Base-by-base conservation (phyloP, 1,139 yeast genomes). In the Candida freyschussii region DNA sequence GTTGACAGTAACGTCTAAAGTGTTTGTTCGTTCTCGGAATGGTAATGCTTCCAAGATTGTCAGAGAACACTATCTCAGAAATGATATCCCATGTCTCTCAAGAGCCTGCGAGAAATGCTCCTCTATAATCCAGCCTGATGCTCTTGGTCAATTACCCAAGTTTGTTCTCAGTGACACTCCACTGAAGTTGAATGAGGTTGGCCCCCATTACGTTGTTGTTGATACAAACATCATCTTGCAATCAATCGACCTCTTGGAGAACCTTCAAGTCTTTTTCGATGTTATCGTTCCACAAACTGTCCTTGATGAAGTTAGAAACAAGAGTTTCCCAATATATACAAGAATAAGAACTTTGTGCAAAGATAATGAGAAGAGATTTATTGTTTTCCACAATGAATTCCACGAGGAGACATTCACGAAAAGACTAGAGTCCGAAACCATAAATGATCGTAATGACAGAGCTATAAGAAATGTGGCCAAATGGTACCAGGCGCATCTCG, bases 211-310 rank as follows among this genome's bases (percentile, higher is more conserved):
- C 52, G 64, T 83, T 13, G 77, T 93, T 1, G 61, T 91, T 12
- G 98, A 93, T 55, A 86, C 98, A 2, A 89, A 91, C 54, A 80
- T 91, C 41, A 82, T 86, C 3, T 65, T 91, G 39, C 85, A 81
- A 54, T 94, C 95, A 7, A 89, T 93, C 43, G 98, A 91, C 57
- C 62, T 91, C 43, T 63, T 93, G 41, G 99, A 93, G 56, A 80
- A 78, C 52, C 68, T 69, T 23, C 71, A 74, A 28, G 80, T 85
- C 37, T 86, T 93, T 53, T 80, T 72, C 52, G 97, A 93, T 60
- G 95, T 89, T 15, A 80, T 93, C 36, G 64, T 93, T 12, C 96
- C 97, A 3, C 98, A 93, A 57, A 82, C 95, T 3, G 97, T 86
- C 2, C 66, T 93, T 27, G 97, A 93, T 50, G 97, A 93, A 58